Conservation (phyloP, 2,329 filamentous ascomycete species). For the Epichloe gansuensis region DNA sequence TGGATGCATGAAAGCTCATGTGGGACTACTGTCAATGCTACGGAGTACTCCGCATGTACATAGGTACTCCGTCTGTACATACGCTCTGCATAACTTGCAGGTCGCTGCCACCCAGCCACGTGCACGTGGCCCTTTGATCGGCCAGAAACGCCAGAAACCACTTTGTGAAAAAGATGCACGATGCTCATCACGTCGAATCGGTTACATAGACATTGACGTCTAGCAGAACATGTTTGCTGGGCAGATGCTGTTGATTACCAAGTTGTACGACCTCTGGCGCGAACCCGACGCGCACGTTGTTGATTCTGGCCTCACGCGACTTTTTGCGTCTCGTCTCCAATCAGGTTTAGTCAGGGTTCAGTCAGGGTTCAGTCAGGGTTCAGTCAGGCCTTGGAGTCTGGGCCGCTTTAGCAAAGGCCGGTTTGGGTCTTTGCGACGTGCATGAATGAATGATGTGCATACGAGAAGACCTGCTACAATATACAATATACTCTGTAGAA, state of each 20-base stretch:
- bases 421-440: background rate
- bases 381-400: too few relatives aligned
- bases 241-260: too few relatives aligned
- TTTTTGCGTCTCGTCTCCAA: background rate
- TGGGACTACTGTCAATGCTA: background rate
- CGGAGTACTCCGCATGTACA: background rate
- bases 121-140: background rate
- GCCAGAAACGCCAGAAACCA: background rate
- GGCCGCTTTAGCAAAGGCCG: background rate
- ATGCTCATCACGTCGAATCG: too few relatives aligned
- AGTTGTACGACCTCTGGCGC: background rate
- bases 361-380: too few relatives aligned
- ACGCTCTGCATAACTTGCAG: background rate
- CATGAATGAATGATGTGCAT: conserved; percentile 4
- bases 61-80: too few relatives aligned
- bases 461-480: too few relatives aligned
- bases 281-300: background rate
- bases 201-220: background rate
- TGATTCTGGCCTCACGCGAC: background rate
- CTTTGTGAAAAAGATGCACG: too few relatives aligned
- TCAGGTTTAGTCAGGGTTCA: background rate
- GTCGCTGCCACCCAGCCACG: background rate
- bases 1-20: background rate
- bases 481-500: too few relatives aligned
- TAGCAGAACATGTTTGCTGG: background rate